Conservation (phyloP, 2,329 filamentous ascomycete genomes). For the Zelopaecilomyces penicillatus region DNA sequence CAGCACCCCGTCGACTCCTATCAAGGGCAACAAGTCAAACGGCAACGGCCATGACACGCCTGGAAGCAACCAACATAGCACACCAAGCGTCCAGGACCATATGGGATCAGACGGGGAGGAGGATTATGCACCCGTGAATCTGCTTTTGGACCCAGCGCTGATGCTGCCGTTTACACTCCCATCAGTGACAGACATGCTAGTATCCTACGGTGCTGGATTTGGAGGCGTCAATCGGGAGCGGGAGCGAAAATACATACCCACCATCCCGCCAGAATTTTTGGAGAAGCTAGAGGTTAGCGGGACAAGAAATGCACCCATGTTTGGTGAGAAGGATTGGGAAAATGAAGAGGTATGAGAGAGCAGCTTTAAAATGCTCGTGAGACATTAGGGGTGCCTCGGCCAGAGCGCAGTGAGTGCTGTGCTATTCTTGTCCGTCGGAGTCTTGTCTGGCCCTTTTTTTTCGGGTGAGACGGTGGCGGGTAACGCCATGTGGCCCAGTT, state of each 20-base stretch:
- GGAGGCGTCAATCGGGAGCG: conserved; percentile 86
- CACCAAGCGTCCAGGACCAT: conserved; percentile 25
- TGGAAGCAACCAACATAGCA: conserved; percentile 32
- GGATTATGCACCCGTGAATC: conserved; percentile 61
- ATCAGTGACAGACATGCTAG: conserved; percentile 93
- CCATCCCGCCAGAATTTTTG: conserved; percentile 87
- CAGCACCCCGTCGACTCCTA: conserved; percentile 37
- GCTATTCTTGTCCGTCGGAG: too few species aligned
- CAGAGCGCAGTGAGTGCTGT: too few species aligned
- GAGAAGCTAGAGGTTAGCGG: conserved; percentile 66
- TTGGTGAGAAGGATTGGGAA: conserved; percentile 58
- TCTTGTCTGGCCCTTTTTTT: too few species aligned
- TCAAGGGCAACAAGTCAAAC: conserved; percentile 29
- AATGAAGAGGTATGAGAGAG: conserved; percentile 47
- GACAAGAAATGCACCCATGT: conserved; percentile 46
- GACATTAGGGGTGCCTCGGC: too few species aligned
- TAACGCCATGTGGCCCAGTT: too few species aligned
- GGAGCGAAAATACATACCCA: conserved; percentile 92
- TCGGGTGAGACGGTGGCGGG: too few species aligned
- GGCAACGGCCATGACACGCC: conserved; percentile 36
- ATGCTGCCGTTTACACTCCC: conserved; percentile 95
- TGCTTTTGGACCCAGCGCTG: conserved; percentile 79
- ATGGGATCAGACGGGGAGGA: conserved; percentile 41
- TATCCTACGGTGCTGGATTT: conserved; percentile 90
- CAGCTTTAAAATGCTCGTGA: background rate